phyloP scores from a whole-genome alignment of 2,329 filamentous ascomycete genomes.

The Colletotrichum gloeosporioides region DNA sequence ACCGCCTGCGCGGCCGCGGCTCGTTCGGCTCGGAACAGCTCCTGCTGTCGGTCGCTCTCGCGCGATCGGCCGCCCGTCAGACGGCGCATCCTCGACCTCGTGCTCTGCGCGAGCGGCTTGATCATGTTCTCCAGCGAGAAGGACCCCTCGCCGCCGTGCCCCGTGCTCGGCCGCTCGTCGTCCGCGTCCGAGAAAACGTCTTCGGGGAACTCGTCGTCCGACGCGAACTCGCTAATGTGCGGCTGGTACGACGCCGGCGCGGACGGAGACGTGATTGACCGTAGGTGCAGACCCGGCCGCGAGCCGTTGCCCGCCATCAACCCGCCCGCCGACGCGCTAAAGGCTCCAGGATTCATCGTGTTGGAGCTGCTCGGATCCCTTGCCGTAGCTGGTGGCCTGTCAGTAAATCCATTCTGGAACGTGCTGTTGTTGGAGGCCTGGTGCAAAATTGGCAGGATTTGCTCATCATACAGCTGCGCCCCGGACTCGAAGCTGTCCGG shows the following conservation, averaged over 20 bases:
- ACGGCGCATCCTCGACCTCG: conserved; percentile 64
- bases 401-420: conserved; percentile 89
- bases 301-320: conserved; percentile 28
- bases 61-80: conserved; percentile 62
- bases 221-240: conserved; percentile 66
- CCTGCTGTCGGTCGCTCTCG: conserved; percentile 40
- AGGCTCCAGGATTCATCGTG: conserved; percentile 67
- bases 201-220: conserved; percentile 77
- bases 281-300: conserved; percentile 75
- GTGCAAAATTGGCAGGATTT: conserved; percentile 87
- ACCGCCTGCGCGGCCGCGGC: conserved; percentile 43
- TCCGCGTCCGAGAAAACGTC: conserved; percentile 84
- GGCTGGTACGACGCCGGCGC: conserved; percentile 60
- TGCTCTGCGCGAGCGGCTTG: conserved; percentile 61
- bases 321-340: conserved; percentile 47
- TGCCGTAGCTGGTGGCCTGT: conserved; percentile 67
- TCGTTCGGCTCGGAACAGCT: conserved; percentile 37
- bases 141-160: conserved; percentile 47
- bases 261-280: conserved; percentile 85
- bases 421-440: conserved; percentile 81
- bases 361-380: conserved; percentile 66
- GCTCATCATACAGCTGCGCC: conserved; percentile 89
- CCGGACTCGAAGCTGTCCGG: conserved; percentile 73
- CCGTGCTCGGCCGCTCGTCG: conserved; percentile 52
- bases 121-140: conserved; percentile 68